Base-by-base conservation (phyloP, 371 early-diverging fungal species). In the Mucor mucedo region DNA sequence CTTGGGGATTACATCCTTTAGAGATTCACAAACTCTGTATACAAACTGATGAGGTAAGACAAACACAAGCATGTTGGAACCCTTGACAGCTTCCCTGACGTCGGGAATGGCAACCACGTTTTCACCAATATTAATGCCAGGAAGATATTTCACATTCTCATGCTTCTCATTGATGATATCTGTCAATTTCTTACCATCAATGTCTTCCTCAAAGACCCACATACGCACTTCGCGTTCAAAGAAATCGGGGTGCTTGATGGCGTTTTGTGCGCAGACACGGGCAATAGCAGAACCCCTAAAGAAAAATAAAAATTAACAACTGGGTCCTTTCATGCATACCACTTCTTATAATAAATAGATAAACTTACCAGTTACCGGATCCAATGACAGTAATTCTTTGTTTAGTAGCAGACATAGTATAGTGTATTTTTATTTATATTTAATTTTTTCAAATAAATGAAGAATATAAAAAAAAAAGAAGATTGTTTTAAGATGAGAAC, bases 41-140 rank as follows among this genome's bases (percentile, higher is more conserved):
- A 96, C 90, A 76, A 97, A 99, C 91, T 97, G 97, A 76, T 98
- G 98, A 44, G 99, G 99, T 30, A 98, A 78, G 28, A 97, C 98
- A 76, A 99, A 94, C 14, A 99, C 87, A 21, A 99, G 78, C 52
- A 97, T 76, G 40, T 96, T 94, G 6, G 95, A 92, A 55, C 80
- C 94, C 49, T 87, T 72, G 58, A 89, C 89, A 3, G 93, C 88
- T 49, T 92, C 84, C 13, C 83, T 63, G 3, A 97, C 78, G 66
- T 95, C 91, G 5, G 98, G 86, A 49, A 85, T 85, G 70, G 62
- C 70, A 27, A 54, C 32, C 2, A 98, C 84, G 71, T 95, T 98
- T 11, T 84, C 77, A 0, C 97, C 96, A 58, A 99, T 78, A 57
- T 79, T 77, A 52, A 94, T 84, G 44, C 90, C 92, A 5, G 97